Conservation (phyloP, 2,329 filamentous ascomycete species). For the Falciphora oryzae region DNA sequence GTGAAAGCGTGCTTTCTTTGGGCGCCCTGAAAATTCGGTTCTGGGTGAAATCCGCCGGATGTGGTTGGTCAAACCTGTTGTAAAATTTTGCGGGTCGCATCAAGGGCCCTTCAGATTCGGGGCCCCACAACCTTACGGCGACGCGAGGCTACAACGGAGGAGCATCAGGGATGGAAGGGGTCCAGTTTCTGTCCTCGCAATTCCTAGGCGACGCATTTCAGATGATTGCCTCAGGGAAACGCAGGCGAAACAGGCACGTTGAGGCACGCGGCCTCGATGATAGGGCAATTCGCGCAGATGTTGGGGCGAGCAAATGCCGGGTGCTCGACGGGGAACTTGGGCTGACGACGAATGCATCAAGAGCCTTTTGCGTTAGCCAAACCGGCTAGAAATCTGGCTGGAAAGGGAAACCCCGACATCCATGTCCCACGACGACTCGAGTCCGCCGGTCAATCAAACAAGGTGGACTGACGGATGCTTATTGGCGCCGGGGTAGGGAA, state of each 20-base stretch:
- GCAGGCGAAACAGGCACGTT: not conserved
- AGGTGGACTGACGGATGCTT: too few species aligned
- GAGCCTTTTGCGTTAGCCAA: not conserved
- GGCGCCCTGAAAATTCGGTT: not conserved
- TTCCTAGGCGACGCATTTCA: not conserved
- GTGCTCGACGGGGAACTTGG: not conserved
- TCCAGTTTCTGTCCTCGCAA: not conserved
- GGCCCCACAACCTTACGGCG: not conserved
- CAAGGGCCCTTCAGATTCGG: not conserved
- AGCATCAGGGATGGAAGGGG: too few species aligned
- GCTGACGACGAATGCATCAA: too few species aligned
- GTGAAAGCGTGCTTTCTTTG: not conserved
- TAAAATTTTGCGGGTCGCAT: not conserved
- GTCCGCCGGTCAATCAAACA: not conserved
- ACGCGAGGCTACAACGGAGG: not conserved
- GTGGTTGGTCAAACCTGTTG: too few species aligned
- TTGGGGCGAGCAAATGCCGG: not conserved
- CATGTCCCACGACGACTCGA: not conserved
- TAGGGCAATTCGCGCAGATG: not conserved
- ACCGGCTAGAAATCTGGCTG: not conserved
- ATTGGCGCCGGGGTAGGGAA: not conserved
- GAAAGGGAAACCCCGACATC: not conserved
- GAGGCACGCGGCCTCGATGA: not conserved
- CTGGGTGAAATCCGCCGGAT: not conserved
- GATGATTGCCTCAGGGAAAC: not conserved